Conservation (phyloP, 139 green algal species). For the Chlamydomonas schloesseri region DNA sequence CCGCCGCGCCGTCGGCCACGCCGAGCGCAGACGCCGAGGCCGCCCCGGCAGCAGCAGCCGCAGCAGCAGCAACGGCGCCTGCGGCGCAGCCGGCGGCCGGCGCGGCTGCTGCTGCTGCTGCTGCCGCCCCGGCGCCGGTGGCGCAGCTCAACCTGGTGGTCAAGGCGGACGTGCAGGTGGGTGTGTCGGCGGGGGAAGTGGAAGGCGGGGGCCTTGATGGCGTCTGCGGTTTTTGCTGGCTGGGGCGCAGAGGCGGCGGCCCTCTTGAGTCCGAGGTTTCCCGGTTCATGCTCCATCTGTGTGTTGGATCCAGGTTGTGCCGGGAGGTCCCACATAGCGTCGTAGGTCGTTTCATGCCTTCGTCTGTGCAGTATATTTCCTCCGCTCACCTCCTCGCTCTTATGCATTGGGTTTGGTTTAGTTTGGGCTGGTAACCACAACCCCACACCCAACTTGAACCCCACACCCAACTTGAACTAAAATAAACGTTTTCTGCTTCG, state of each 20-base stretch:
- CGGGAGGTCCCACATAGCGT: no score
- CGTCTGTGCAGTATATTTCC: no score
- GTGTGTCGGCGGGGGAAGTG: background rate
- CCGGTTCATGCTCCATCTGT: no score
- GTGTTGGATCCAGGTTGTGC: no score
- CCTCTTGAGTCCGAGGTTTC: no score
- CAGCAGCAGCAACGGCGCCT: background rate
- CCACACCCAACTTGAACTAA: no score
- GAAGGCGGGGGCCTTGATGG: background rate
- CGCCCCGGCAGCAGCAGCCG: background rate
- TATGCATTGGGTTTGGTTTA: no score
- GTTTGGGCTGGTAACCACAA: no score
- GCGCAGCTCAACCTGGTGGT: conserved; percentile 72
- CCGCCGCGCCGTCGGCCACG: background rate
- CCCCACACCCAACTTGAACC: no score
- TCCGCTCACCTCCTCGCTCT: no score
- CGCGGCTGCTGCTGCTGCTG: background rate
- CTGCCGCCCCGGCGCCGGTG: conserved; percentile 1
- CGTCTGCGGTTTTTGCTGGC: background rate
- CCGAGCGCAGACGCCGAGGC: background rate
- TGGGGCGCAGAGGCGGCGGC: no score
- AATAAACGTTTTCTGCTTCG: background rate
- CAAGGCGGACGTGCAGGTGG: conserved; percentile 68
- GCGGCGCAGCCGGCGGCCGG: background rate
- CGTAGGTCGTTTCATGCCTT: no score